A percentile compares a stretch with the other conserved stretches of the same genome.
These are phyloP conservation scores for Pythium sukuiense DNA, from an alignment of 352 stramenopile genomes.

Conservation along the genomic window DNA sequence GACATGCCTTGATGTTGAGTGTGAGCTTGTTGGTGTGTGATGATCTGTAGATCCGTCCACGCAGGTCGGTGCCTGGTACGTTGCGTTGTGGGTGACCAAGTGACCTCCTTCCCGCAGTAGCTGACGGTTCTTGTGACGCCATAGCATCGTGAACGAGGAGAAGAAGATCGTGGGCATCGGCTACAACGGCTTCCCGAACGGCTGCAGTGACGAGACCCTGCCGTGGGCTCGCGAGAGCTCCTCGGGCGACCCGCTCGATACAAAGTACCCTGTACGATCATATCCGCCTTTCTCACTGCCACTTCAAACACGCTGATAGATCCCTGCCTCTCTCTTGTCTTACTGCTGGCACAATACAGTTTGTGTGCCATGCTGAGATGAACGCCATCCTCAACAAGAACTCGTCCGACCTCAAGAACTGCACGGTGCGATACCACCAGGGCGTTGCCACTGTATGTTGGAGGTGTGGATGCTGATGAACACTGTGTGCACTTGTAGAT, in stretches of 20 bases:
- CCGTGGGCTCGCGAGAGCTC: conserved; percentile 89
- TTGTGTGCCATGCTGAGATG: conserved; percentile 99
- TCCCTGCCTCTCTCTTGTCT: conserved; percentile 6
- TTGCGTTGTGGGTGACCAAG: neutral
- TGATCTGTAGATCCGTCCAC: conserved; percentile 91
- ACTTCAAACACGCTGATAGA: too few species aligned
- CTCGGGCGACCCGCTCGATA: conserved; percentile 86
- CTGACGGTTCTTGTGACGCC: neutral
- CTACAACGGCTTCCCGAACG: conserved; percentile 98
- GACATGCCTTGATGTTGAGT: neutral
- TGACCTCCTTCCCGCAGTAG: neutral
- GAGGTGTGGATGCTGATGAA: neutral
- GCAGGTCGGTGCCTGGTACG: conserved; percentile 94
- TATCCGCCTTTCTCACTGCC: neutral
- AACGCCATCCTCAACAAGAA: conserved; percentile 99
- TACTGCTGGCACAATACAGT: conserved; percentile 63
- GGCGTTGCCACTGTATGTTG: neutral
- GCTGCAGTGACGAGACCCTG: conserved; percentile 94
- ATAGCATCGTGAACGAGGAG: conserved; percentile 93
- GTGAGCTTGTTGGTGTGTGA: neutral
- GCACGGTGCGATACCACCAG: conserved; percentile 79
- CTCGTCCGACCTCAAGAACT: conserved; percentile 90
- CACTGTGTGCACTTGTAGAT: conserved; percentile 52
- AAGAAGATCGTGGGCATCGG: conserved; percentile 98
- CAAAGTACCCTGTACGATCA: conserved; percentile 89